A percentile compares a stretch with the other conserved stretches of the same genome.
These are phyloP conservation scores for Dendrobium chrysotoxum DNA, from an alignment of 106 monocot genomes.

Conservation along the genomic window DNA sequence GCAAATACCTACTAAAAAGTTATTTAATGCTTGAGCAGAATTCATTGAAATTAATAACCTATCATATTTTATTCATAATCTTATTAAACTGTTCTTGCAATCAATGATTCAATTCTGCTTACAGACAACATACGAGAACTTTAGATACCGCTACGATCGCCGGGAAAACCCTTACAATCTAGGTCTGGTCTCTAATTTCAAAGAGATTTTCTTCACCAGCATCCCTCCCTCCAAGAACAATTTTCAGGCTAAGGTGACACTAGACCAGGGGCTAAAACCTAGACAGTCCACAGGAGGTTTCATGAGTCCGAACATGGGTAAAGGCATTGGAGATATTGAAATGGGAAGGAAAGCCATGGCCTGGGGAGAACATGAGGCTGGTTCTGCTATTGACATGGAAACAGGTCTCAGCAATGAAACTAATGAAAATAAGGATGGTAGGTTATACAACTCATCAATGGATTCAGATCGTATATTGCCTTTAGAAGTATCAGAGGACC, in stretches of 20 bases:
- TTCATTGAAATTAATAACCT: too few relatives aligned
- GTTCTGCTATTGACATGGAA: conserved; percentile 25
- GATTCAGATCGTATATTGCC: conserved; percentile 12
- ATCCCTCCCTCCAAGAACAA: conserved; percentile 67
- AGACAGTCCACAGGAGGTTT: conserved; percentile 22
- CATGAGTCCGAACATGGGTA: conserved; percentile 57
- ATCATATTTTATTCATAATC: too few relatives aligned
- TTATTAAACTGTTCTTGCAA: background rate
- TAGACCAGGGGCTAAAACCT: conserved; percentile 15
- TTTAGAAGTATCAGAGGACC: conserved; percentile 9
- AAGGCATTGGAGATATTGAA: conserved; percentile 34
- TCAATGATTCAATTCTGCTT: background rate
- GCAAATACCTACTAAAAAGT: too few relatives aligned
- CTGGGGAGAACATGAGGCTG: conserved; percentile 34
- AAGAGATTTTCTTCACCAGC: conserved; percentile 53
- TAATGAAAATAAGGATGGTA: conserved; percentile 33
- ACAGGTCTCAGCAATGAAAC: conserved; percentile 10
- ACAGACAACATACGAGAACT: conserved; percentile 90
- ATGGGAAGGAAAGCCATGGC: conserved; percentile 52
- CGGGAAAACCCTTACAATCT: conserved; percentile 69
- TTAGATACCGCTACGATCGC: conserved; percentile 74
- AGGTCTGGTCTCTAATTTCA: conserved; percentile 59
- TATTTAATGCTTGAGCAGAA: too few relatives aligned
- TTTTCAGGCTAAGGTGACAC: conserved; percentile 35
- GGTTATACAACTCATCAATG: conserved; percentile 20